These are phyloP conservation scores for Heliamphora exappendiculata DNA, from an alignment of 148 eudicot species.

Conservation along the genomic window DNA sequence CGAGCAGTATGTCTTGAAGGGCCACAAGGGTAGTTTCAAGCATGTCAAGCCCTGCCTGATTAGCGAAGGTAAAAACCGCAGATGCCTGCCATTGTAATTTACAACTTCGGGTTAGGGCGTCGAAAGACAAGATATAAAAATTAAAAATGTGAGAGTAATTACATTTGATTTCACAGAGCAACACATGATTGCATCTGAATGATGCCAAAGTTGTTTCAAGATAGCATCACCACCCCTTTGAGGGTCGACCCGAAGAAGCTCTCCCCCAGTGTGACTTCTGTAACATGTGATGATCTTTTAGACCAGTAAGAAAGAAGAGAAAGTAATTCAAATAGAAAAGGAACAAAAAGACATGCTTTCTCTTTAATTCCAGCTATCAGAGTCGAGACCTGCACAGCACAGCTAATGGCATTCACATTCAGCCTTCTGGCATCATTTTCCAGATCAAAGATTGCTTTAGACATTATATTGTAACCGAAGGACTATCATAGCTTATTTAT, in stretches of 20 bases:
- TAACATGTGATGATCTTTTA: not conserved
- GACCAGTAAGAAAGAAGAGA: not conserved
- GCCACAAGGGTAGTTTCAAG: slow-evolving; percentile 59
- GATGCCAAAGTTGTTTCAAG: slow-evolving; percentile 59
- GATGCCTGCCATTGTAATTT: slow-evolving; percentile 46
- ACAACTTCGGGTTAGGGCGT: too few species aligned
- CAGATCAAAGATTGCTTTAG: not conserved
- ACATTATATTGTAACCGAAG: not conserved
- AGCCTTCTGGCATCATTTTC: not conserved
- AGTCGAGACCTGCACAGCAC: too few species aligned
- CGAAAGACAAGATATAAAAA: not conserved
- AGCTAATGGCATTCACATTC: not conserved
- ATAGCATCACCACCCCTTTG: slow-evolving; percentile 35
- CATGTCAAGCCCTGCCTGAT: slow-evolving; percentile 69
- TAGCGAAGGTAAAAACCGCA: slow-evolving; percentile 52
- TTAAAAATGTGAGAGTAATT: not conserved
- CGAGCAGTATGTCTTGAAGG: slow-evolving; percentile 56
- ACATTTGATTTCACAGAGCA: slow-evolving; percentile 49
- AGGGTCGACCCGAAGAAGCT: slow-evolving; percentile 27
- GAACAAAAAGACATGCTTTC: not conserved
- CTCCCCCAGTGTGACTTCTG: slow-evolving; percentile 48
- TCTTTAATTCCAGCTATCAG: too few species aligned
- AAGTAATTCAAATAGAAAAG: not conserved
- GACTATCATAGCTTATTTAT: not conserved
- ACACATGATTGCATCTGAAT: slow-evolving; percentile 50